Percentiles rank a stretch among this genome's conserved stretches.
phyloP scores from a whole-genome alignment of 106 monocot genomes.

The Platanthera zijinensis region DNA sequence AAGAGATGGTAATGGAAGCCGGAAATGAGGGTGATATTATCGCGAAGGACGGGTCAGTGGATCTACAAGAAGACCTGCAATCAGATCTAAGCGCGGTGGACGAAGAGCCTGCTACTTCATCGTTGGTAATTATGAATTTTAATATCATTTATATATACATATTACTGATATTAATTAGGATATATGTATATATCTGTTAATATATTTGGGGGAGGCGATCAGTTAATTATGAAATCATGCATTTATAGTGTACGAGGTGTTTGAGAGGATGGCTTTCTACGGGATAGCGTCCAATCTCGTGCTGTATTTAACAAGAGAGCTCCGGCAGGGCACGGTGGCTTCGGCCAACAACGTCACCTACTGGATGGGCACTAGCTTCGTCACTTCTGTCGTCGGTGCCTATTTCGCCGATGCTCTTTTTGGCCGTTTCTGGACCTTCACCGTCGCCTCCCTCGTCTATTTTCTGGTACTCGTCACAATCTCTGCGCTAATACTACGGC shows the following conservation, averaged over 20 bases:
- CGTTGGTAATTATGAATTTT: conserved; percentile 38
- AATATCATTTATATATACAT: too few species aligned
- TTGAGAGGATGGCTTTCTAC: conserved; percentile 10
- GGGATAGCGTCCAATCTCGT: conserved; percentile 10
- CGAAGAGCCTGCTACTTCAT: conserved; percentile 86
- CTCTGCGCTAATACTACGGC: too few species aligned
- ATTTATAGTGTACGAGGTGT: conserved; percentile 8
- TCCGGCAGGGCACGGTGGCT: conserved; percentile 9
- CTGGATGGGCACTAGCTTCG: conserved; percentile 10
- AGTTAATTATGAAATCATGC: not conserved
- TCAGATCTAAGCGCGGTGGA: conserved; percentile 58
- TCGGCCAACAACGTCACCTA: conserved; percentile 13
- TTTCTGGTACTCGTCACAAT: not conserved
- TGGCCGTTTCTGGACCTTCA: conserved; percentile 7
- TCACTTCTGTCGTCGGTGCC: not conserved
- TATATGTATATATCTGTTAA: not conserved
- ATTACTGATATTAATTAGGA: not conserved
- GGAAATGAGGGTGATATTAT: conserved; percentile 18
- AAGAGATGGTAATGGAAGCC: not conserved
- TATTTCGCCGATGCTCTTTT: conserved; percentile 13
- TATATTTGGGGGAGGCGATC: not conserved
- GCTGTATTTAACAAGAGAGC: conserved; percentile 5
- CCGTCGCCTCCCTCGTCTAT: not conserved
- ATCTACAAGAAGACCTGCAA: conserved; percentile 60
- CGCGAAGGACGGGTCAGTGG: conserved; percentile 77